phyloP scores from a whole-genome alignment of 225 moss, liverwort and hornwort genomes.

The Asterella californica region DNA sequence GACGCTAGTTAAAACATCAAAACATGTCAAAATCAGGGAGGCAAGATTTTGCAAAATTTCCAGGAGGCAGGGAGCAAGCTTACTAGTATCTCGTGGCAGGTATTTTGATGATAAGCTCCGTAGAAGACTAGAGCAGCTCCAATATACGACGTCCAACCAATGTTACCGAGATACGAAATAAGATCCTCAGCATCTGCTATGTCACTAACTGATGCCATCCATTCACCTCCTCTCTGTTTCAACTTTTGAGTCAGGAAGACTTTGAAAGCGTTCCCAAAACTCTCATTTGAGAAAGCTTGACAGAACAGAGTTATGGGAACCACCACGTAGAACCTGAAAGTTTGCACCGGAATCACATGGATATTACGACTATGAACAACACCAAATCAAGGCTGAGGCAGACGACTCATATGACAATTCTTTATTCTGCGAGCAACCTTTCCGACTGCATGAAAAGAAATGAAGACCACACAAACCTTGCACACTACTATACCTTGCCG shows the following conservation, averaged over 20 bases:
- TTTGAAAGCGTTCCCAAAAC: slow-evolving; percentile 24
- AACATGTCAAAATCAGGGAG: no score
- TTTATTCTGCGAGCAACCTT: neutral
- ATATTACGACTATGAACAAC: neutral
- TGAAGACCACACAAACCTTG: neutral
- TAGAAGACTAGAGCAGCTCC: slow-evolving; percentile 32
- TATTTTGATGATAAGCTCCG: slow-evolving; percentile 38
- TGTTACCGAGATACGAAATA: neutral
- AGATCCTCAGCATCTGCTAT: slow-evolving; percentile 1
- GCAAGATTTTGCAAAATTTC: neutral
- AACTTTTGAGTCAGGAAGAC: slow-evolving; percentile 20
- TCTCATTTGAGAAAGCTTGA: slow-evolving; percentile 25
- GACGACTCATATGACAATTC: neutral
- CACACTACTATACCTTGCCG: neutral
- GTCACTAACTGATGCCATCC: neutral
- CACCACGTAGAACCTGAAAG: slow-evolving; percentile 25
- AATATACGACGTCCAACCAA: slow-evolving; percentile 26
- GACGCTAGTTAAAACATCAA: no score
- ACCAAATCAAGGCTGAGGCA: neutral
- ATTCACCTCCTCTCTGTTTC: neutral
- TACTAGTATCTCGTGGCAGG: slow-evolving; percentile 40
- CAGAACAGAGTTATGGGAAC: slow-evolving; percentile 35
- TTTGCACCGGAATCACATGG: neutral
- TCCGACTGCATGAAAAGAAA: neutral
- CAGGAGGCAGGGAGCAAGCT: slow-evolving; percentile 6